Percentiles rank a stretch among this genome's conserved stretches.
phyloP scores from a whole-genome alignment of 2,329 filamentous ascomycete genomes.

The Stagonosporopsis rhizophila region DNA sequence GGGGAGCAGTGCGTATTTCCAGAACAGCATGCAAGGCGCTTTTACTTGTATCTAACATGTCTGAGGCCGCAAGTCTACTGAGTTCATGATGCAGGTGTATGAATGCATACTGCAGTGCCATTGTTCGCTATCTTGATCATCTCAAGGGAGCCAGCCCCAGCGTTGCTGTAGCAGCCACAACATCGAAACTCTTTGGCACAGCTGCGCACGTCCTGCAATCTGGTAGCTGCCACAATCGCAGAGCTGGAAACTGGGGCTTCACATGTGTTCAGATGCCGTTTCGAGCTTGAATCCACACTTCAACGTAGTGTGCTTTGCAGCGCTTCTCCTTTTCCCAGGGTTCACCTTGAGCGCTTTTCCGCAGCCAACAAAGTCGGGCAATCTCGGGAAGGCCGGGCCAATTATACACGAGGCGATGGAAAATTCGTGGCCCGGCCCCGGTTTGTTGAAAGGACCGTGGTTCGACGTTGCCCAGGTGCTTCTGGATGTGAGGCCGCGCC shows the following conservation, averaged over 20 bases:
- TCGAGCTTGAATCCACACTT: constrained; percentile 21
- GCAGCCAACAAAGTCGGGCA: constrained; percentile 26
- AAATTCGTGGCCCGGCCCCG: constrained; percentile 16
- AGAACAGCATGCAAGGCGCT: constrained; percentile 8
- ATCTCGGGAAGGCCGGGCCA: constrained; percentile 25
- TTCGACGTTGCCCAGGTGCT: constrained; percentile 21
- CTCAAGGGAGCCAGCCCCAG: constrained; percentile 12
- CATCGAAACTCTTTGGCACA: constrained; percentile 19
- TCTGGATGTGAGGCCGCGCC: constrained; percentile 16
- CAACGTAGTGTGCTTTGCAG: constrained; percentile 12
- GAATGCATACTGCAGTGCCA: neutral
- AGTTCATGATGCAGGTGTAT: neutral
- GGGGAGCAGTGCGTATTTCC: constrained; percentile 19
- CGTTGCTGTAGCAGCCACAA: constrained; percentile 36
- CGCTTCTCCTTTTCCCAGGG: constrained; percentile 21
- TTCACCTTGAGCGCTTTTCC: constrained; percentile 22
- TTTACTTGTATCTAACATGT: neutral
- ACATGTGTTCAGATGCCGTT: constrained; percentile 34
- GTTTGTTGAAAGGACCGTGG: constrained; percentile 20
- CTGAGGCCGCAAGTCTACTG: neutral
- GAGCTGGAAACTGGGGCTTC: constrained; percentile 28
- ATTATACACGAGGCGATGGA: constrained; percentile 18
- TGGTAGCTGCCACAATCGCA: constrained; percentile 18
- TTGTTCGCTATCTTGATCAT: constrained; percentile 6
- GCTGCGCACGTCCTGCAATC: constrained; percentile 23